Evolutionary conservation across 768 basidiomycete genomes (phyloP), one percentile per base, ranked within the genome.

Genomic region (Trametes sanguinea): DNA sequence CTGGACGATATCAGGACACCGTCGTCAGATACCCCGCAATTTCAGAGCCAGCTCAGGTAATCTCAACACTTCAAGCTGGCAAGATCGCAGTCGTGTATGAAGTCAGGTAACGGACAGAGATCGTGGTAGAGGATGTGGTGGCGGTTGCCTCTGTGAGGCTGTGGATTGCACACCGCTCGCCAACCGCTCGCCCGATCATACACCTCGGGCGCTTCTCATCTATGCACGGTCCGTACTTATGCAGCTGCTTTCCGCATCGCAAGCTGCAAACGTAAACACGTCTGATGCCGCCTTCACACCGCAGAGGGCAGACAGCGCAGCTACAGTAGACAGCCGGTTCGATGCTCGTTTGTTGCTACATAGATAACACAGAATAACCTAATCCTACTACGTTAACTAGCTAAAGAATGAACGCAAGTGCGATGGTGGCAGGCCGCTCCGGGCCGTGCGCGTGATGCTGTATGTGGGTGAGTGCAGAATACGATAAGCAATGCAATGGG

Each of bases 321-420:
- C 35, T 11, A 37, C 22, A 22, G 22, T 22, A 37, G 35, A 37
- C 22, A 37, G 11, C 35, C 35, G 11, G 35, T 6, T 51, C 33
- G 52, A 43, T 45, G 46, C 13, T 5, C 11, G 27, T 32, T 37
- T 63, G 62, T 54, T 64, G 63, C 63, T 64, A 64, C 63, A 64
- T 64, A 64, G 51, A 63, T 55, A 64, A 55, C 63, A 60, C 63
- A 33, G 50, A 64, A 60, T 64, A 64, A 55, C 44, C 56, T 63
- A 57, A 52, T 63, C 37, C 44, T 57, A 63, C 59, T 55, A 61
- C 60, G 14, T 22, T 51, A 37, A 35, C 51, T 8, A 50, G 33
- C 51, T 37, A 42, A 54, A 14, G 42, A 32, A 51, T 32, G 47
- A 50, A 52, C 48, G 60, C 60, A 54, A 54, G 22, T 48, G 51